These are phyloP conservation scores for Arachis hypogaea DNA, from an alignment of 306 rosid species.

Conservation along the genomic window DNA sequence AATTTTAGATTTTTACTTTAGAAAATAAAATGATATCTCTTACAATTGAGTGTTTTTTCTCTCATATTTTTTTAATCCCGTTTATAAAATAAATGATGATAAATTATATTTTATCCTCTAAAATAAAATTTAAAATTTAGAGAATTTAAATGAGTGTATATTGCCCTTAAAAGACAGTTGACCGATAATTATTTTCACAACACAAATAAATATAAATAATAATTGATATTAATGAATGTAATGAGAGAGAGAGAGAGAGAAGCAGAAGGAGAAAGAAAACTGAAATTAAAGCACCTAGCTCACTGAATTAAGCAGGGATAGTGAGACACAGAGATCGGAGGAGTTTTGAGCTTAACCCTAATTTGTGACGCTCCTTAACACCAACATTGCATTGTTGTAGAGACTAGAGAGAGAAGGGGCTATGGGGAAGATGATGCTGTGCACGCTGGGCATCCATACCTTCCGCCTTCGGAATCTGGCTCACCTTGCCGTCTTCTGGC, in stretches of 20 bases:
- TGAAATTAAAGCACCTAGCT: background rate
- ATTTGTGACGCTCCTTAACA: background rate
- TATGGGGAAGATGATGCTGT: constrained; percentile 42
- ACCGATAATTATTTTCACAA: no score
- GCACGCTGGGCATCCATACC: constrained; percentile 32
- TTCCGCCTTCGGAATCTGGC: constrained; percentile 54
- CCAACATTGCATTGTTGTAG: background rate
- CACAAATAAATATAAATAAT: no score
- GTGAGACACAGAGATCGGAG: background rate
- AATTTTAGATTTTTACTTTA: no score
- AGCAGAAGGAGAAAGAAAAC: background rate
- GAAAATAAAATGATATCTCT: no score
- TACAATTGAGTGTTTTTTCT: no score
- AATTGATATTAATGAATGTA: background rate
- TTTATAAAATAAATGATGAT: no score
- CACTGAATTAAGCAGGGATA: background rate
- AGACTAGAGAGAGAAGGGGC: constrained; percentile 30
- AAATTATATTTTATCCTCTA: no score
- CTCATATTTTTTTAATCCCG: no score
- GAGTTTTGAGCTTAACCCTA: background rate
- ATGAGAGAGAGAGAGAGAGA: no score
- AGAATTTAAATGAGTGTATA: no score
- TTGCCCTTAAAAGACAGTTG: no score
- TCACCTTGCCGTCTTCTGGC: constrained; percentile 60
- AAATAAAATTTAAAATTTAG: no score